Base-by-base conservation (phyloP, 495 filamentous ascomycete genomes). In the Eremomyces bilateralis region DNA sequence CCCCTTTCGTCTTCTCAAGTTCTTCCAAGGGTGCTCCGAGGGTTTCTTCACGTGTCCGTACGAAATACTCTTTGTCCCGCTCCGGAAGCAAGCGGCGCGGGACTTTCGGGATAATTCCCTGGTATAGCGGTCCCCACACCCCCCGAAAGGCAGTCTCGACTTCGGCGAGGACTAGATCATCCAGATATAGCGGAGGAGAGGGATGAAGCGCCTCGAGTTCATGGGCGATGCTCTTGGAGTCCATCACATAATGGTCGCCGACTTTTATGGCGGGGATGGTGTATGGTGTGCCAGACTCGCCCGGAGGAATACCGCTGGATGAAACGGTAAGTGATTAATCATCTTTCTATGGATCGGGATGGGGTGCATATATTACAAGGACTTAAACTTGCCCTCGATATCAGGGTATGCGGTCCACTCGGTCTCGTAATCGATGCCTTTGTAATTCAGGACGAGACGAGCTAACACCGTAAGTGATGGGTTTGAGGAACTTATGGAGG, bases 361-460 rank as follows among this genome's bases (percentile, higher is more conserved):
- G 10, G n/a, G 25, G 10, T 8, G 51, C 55, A 43, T 21, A 62
- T 59, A 60, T 49, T 15, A 56, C 52, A 36, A n/a, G n/a, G n/a
- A n/a, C n/a, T 60, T 50, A 30, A 70, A 46, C 17, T 36, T 57
- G 1, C 61, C 51, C 5, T 46, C 56, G 38, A 78, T 56, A 31
- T 73, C 63, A 3, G 69, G 71, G 46, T 75, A 75, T 43, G 75
- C 66, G 36, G 67, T 48, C 69, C 68, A 76, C 60, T 69, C 56
- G 3, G 72, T 78, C 37, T 58, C 54, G 52, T 73, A 75, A 32
- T 64, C 56, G n/a, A 76, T 47, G 4, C 53, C 52, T 46, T 78
- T 76, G 54, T 59, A 69, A 51, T 74, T 73, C 24, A 78, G 53
- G 4, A 52, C 28, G 11, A 76, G 41, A 3, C 71, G 68, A 31